Evolutionary conservation across 805 yeast species (phyloP).

Genomic region (Myxozyma sirexii): DNA sequence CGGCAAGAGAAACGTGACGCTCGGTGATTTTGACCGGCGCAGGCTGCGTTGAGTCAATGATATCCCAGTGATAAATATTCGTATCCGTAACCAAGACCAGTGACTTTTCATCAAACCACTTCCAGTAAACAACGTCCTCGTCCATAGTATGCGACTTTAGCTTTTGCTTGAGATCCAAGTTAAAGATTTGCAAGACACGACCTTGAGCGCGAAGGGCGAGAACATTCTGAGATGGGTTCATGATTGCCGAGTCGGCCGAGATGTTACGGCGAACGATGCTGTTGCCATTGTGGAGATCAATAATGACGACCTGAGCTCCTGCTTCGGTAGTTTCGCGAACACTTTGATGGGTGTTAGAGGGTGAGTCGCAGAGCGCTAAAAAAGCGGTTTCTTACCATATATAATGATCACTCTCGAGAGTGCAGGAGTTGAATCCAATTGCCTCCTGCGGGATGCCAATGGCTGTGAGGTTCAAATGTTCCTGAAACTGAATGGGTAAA

Average conservation of each 20-base stretch:
- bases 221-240: constrained; percentile 88
- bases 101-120: constrained; percentile 74
- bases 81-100: constrained; percentile 85
- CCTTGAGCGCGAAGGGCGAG: constrained; percentile 95
- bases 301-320: constrained; percentile 83
- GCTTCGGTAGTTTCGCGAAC: constrained; percentile 49
- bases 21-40: constrained; percentile 83
- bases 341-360: constrained; percentile 24
- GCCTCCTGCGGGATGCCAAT: constrained; percentile 84
- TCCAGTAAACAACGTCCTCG: constrained; percentile 94
- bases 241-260: constrained; percentile 96
- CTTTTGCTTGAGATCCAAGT: constrained; percentile 82
- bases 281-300: constrained; percentile 79
- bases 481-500: constrained; percentile 95
- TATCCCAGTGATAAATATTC: constrained; percentile 76
- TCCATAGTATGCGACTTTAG: constrained; percentile 82
- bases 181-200: constrained; percentile 91
- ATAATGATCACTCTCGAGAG: constrained; percentile 89
- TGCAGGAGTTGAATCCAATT: constrained; percentile 89
- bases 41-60: constrained; percentile 72
- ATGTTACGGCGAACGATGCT: constrained; percentile 85
- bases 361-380: too few relatives aligned
- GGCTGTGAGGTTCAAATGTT: constrained; percentile 83
- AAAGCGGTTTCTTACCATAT: constrained; percentile 58
- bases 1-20: constrained; percentile 71